Percentiles rank a stretch among this genome's conserved stretches.
phyloP scores from a whole-genome alignment of 2,329 filamentous ascomycete species.

The Fusarium mangiferae region DNA sequence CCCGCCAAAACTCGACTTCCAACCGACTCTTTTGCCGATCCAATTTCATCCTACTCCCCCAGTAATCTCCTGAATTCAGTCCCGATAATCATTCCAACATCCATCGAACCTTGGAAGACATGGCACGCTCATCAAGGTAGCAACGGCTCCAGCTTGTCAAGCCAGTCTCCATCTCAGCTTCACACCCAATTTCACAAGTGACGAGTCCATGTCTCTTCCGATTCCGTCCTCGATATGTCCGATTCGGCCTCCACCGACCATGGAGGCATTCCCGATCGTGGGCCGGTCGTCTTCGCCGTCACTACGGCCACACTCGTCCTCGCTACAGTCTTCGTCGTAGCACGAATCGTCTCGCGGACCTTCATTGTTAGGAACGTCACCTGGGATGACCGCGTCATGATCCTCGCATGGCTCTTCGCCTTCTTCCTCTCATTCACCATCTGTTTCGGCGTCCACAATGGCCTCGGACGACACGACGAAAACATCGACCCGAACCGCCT shows the following conservation, averaged over 20 bases:
- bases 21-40: background rate
- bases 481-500: conserved; percentile 65
- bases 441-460: conserved; percentile 69
- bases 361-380: conserved; percentile 77
- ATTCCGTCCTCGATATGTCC: conserved; percentile 41
- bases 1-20: background rate
- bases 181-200: conserved; percentile 28
- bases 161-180: conserved; percentile 13
- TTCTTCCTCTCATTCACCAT: conserved; percentile 76
- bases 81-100: background rate
- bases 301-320: conserved; percentile 75
- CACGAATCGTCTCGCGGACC: conserved; percentile 77
- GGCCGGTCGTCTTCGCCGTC: conserved; percentile 73
- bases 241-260: conserved; percentile 39
- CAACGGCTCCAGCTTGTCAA: conserved; percentile 29
- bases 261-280: conserved; percentile 59
- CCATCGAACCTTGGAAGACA: conserved; percentile 26
- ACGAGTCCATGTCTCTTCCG: conserved; percentile 39
- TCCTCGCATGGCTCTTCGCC: conserved; percentile 79
- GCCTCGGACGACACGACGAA: conserved; percentile 74
- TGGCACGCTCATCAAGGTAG: conserved; percentile 34
- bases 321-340: conserved; percentile 78
- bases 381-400: conserved; percentile 84
- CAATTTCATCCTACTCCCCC: background rate
- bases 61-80: background rate